Evolutionary conservation across 371 early-diverging fungal species (phyloP), one percentile per base, ranked within the genome.

Genomic region (Nematocida parisii): DNA sequence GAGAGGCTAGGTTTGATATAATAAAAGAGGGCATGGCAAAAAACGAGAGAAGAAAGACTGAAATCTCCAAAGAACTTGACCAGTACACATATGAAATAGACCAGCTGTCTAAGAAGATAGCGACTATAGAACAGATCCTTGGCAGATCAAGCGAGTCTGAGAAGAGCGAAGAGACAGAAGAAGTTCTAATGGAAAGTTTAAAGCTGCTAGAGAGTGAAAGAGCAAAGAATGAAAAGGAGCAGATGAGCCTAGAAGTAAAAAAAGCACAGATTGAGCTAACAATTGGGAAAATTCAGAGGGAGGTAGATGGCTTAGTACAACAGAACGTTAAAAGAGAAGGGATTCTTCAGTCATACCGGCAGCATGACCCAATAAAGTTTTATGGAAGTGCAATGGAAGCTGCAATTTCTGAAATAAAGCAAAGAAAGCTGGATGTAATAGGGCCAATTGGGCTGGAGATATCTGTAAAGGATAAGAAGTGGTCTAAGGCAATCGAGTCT

Each of bases 381-480:
- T 61, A 67, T 58, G 44, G 62, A 13, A 47, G 66, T 40, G 18
- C 56, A 55, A 85, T 86, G 55, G 75, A 64, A 50, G 46, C 4
- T 11, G 83, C 75, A 0, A n/a, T 84, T 4, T 44, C 57, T 20
- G 68, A 75, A 33, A 75, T 84, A 55, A 66, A 66, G 67, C 3
- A n/a, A 6, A 27, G 57, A n/a, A 70, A 71, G 4, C 80, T 86
- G 44, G 83, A 61, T 24, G 82, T 84, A n/a, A 67, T 84, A 40
- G 88, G 88, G 5, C 88, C 88, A 13, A 62, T 87, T 39, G 82
- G 82, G 4, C 33, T 72, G 22, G 61, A 80, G 61, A 71, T 87
- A 46, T 57, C 60, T 39, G 71, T 87, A 5, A 86, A 84, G 54
- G 86, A 87, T 5, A 47, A 60, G 46, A 85, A 72, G 66, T 87